These are phyloP conservation scores for Escovopsis sp. DNA, from an alignment of 2,329 filamentous ascomycete genomes.

Conservation along the genomic window DNA sequence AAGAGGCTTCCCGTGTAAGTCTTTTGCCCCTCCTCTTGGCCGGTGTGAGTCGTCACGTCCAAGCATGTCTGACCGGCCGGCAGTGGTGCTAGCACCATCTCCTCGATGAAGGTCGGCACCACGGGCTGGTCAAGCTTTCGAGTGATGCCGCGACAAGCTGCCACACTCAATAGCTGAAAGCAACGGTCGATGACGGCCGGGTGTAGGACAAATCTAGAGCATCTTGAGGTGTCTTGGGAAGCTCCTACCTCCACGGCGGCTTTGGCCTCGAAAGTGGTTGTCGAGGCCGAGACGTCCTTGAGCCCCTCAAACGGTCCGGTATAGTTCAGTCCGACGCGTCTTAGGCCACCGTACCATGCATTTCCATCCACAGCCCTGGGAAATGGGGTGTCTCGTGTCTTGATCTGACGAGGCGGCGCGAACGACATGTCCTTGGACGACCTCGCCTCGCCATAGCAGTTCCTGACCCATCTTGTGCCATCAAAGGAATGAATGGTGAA, in stretches of 20 bases:
- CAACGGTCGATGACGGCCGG: conserved; percentile 22
- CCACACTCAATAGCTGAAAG: conserved; percentile 16
- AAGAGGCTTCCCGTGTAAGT: too few relatives aligned
- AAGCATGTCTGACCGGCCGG: neutral
- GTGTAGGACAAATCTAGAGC: conserved; percentile 18
- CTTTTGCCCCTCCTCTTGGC: too few relatives aligned
- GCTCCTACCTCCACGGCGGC: neutral
- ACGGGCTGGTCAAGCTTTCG: conserved; percentile 9
- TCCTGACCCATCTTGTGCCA: conserved; percentile 14
- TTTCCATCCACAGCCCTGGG: neutral
- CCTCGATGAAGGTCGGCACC: conserved; percentile 4
- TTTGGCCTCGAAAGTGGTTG: neutral
- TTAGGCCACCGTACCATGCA: conserved; percentile 2
- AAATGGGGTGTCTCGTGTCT: neutral
- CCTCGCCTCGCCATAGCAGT: conserved; percentile 13
- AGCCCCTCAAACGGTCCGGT: conserved; percentile 2
- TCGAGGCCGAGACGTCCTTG: neutral
- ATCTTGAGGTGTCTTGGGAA: neutral
- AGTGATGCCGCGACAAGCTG: conserved; percentile 10
- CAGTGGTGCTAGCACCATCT: neutral
- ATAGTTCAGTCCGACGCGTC: conserved; percentile 3
- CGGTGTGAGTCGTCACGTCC: neutral
- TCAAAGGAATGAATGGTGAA: conserved; percentile 16
- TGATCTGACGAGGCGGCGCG: too few relatives aligned
- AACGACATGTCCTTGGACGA: conserved; percentile 2